These are phyloP conservation scores for Micractinium sp. DNA, from an alignment of 139 green algal species.

Conservation along the genomic window DNA sequence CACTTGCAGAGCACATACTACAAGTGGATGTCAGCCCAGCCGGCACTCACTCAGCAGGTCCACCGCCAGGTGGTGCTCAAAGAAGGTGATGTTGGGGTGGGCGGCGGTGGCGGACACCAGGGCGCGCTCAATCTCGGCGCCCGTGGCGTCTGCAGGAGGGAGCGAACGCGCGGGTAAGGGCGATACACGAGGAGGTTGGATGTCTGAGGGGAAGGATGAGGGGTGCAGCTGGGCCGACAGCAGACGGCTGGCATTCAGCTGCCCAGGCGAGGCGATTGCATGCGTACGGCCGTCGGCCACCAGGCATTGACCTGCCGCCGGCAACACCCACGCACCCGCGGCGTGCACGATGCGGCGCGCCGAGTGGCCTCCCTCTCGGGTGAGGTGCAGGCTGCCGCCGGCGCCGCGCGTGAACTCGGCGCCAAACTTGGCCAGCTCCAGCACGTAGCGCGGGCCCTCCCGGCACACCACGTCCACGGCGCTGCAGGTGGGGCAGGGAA, in stretches of 20 bases:
- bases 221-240: too few species aligned
- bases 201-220: too few species aligned
- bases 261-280: background rate
- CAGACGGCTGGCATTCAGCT: background rate
- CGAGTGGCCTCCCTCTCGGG: conserved; percentile 94
- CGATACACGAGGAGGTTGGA: too few species aligned
- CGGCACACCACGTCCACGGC: conserved; percentile 93
- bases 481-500: conserved; percentile 36
- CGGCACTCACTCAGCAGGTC: conserved; percentile 67
- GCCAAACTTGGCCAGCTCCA: conserved; percentile 90
- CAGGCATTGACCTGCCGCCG: background rate
- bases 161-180: too few species aligned
- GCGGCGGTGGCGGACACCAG: conserved; percentile 72
- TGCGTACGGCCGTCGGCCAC: too few species aligned
- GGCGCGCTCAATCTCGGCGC: conserved; percentile 93
- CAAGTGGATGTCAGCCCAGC: too few species aligned
- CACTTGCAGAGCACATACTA: too few species aligned
- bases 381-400: conserved; percentile 89
- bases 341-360: conserved; percentile 95
- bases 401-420: conserved; percentile 82
- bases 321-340: background rate
- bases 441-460: conserved; percentile 89
- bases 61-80: conserved; percentile 80
- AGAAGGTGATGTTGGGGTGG: conserved; percentile 86
- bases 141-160: conserved; percentile 83